Percentiles rank a stretch among this genome's conserved stretches.
These are phyloP conservation scores for Phoma sp. DNA, from an alignment of 2,329 filamentous ascomycete genomes.

Conservation along the genomic window DNA sequence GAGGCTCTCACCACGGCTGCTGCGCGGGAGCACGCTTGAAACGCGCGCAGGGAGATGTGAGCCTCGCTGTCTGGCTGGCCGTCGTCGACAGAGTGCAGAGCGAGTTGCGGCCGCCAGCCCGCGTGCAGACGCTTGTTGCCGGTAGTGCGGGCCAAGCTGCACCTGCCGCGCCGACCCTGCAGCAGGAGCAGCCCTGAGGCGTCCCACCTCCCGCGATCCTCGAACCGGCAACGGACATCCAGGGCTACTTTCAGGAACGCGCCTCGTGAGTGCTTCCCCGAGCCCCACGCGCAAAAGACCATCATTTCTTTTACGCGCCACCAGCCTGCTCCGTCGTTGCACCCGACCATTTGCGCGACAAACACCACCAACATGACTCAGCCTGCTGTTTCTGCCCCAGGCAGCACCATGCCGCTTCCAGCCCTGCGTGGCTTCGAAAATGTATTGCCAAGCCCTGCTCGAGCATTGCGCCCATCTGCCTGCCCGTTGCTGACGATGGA, in stretches of 20 bases:
- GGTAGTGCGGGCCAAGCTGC: background rate
- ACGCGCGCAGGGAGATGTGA: background rate
- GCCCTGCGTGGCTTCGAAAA: conserved; percentile 9
- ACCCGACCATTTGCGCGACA: conserved; percentile 1
- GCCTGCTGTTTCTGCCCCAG: conserved; percentile 4
- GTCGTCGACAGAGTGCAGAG: conserved; percentile 2
- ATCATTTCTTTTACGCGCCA: conserved; percentile 7
- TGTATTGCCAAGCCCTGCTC: conserved; percentile 16
- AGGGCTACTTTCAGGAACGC: background rate
- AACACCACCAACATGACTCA: background rate
- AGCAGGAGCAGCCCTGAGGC: background rate
- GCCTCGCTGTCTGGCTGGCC: no score
- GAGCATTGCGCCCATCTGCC: conserved; percentile 7
- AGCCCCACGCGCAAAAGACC: background rate
- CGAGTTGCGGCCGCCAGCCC: background rate
- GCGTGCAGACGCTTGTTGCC: no score
- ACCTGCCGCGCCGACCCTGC: conserved; percentile 1
- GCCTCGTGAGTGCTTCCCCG: conserved; percentile 3
- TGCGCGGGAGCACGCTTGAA: conserved; percentile 1
- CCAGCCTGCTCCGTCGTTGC: conserved; percentile 9
- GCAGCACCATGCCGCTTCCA: conserved; percentile 10
- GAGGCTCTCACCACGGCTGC: conserved; percentile 2
- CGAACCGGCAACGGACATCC: background rate
- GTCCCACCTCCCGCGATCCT: no score
- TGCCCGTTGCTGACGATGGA: conserved; percentile 1